Evolutionary conservation across 345 rosid species (phyloP).

Genomic region (Viola odorata): DNA sequence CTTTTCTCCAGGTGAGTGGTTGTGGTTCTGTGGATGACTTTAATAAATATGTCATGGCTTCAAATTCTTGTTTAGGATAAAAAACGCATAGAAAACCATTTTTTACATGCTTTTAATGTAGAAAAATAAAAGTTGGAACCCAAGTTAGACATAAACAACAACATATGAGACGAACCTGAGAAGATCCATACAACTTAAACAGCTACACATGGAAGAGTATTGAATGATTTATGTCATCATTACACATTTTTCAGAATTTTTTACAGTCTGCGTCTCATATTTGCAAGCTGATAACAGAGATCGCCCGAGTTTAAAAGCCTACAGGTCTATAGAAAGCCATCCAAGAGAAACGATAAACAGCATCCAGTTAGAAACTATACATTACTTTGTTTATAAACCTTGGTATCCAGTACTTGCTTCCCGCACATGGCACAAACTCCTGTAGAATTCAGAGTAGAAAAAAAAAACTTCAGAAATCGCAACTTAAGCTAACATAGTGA

Average conservation of each 20-base stretch:
- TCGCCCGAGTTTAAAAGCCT: neutral
- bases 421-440: slow-evolving; percentile 99
- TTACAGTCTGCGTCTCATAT: neutral
- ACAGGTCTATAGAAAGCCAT: neutral
- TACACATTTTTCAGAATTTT: neutral
- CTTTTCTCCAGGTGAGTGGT: too few relatives aligned
- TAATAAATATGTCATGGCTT: too few relatives aligned
- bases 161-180: too few relatives aligned
- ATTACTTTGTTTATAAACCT: slow-evolving; percentile 94
- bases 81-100: too few relatives aligned
- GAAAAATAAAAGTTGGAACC: too few relatives aligned
- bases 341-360: slow-evolving; percentile 2
- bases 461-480: slow-evolving; percentile 6
- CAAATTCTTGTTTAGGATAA: too few relatives aligned
- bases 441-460: slow-evolving; percentile 22
- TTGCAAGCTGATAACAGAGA: neutral
- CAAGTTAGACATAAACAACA: too few relatives aligned
- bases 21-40: too few relatives aligned
- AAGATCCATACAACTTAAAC: too few relatives aligned
- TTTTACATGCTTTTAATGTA: too few relatives aligned
- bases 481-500: neutral
- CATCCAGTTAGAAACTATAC: slow-evolving; percentile 28
- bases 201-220: neutral
- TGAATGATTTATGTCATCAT: neutral
- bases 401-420: slow-evolving; percentile 96